These are phyloP conservation scores for Sedum album DNA, from an alignment of 164 flowering plant genomes.

Conservation along the genomic window DNA sequence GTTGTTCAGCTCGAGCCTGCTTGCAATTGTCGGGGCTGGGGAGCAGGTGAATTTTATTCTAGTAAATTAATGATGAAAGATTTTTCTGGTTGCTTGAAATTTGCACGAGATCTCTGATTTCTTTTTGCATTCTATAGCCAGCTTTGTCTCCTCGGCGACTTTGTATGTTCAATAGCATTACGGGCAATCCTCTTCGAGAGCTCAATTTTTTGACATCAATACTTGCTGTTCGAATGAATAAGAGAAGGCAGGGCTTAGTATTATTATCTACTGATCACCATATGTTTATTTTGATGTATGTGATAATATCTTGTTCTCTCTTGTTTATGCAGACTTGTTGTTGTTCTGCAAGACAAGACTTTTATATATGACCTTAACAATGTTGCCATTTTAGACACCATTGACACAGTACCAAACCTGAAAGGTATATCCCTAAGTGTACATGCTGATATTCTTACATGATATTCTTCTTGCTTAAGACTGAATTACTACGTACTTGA, in stretches of 20 bases:
- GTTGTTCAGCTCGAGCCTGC: constrained; percentile 77
- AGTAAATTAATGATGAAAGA: not conserved
- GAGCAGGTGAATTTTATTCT: constrained; percentile 58
- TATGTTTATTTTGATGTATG: not conserved
- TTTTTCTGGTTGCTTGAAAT: not conserved
- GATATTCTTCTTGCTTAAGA: not conserved
- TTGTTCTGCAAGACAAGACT: constrained; percentile 71
- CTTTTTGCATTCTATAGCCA: constrained; percentile 34
- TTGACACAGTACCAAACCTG: constrained; percentile 72
- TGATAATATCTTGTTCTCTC: not conserved
- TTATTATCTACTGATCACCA: not conserved
- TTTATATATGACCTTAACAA: constrained; percentile 74
- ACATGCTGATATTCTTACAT: not conserved
- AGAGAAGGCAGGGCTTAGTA: constrained; percentile 40
- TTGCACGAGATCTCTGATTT: not conserved
- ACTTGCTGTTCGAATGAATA: constrained; percentile 71
- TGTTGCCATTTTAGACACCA: constrained; percentile 58
- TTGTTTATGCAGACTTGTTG: constrained; percentile 57
- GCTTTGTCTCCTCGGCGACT: constrained; percentile 86
- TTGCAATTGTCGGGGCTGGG: constrained; percentile 93
- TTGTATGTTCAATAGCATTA: constrained; percentile 68
- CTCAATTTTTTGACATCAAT: constrained; percentile 82
- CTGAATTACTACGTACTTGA: not conserved
- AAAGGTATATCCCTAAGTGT: constrained; percentile 46
- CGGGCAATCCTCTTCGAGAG: constrained; percentile 61